phyloP scores from a whole-genome alignment of 129 eudicot species.

The Centella asiatica region DNA sequence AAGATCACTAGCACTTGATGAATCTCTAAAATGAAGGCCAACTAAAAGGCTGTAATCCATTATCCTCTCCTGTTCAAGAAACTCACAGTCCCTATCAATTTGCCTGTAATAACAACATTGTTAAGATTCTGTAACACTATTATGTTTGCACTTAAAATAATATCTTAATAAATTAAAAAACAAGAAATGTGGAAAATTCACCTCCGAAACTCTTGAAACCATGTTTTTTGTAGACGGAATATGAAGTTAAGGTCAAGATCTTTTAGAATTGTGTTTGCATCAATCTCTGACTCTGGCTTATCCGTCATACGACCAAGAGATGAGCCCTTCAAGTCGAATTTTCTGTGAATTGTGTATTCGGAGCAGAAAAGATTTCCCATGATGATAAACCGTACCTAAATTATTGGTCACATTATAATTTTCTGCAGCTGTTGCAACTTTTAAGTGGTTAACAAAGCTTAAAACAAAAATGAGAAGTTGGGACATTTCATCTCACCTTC shows the following conservation, averaged over 20 bases:
- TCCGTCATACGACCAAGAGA: constrained; percentile 88
- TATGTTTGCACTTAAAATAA: neutral
- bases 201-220: constrained; percentile 89
- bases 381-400: constrained; percentile 86
- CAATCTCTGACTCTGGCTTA: constrained; percentile 88
- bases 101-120: constrained; percentile 39
- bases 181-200: constrained; percentile 7
- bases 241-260: constrained; percentile 95
- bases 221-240: constrained; percentile 66
- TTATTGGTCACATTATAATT: constrained; percentile 11
- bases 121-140: too few relatives aligned
- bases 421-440: neutral
- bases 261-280: constrained; percentile 77
- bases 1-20: constrained; percentile 36
- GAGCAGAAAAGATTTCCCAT: constrained; percentile 95
- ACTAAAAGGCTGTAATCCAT: constrained; percentile 95
- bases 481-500: constrained; percentile 59
- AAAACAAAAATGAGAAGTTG: neutral
- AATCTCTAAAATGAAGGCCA: constrained; percentile 86
- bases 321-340: constrained; percentile 95
- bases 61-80: constrained; percentile 90
- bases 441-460: neutral
- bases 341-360: constrained; percentile 54
- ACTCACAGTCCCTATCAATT: constrained; percentile 79
- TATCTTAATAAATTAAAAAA: too few relatives aligned